Base-by-base conservation (phyloP, 2,329 filamentous ascomycete genomes). In the Massarina eburnea region DNA sequence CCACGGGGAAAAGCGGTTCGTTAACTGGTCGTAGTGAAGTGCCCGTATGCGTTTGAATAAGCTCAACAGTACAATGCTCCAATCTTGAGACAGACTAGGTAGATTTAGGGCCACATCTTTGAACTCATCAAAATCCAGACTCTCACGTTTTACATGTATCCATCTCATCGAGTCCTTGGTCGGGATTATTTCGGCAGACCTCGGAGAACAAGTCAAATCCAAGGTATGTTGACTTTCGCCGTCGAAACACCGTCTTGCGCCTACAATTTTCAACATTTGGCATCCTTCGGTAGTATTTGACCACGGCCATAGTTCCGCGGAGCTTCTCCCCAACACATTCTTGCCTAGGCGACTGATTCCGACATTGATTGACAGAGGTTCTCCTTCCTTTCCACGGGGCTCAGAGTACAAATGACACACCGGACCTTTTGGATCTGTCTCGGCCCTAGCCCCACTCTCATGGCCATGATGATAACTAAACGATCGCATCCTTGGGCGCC, bases 101-200 rank as follows among this genome's bases (percentile, higher is more conserved):
- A 40, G 14, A 27, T 17, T 29, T 30, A 20, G 10, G 9, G 17
- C 22, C 18, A 40, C 9, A 18, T 21, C 19, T 17, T 9, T 8
- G 19, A 38, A 38, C 35, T 38, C 35, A 38, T 38, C 35, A 15
- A 38, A 38, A 7, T 38, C 35, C 18, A 26, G 35, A 15, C 7
- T 7, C 19, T 38, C 18, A 7, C 35, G 4, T 21, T 38, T 19
- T 20, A 38, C 35, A 22, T 38, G 35, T 17, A 38, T 7, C 35
- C 35, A 38, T 19, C 15, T 38, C n/a, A 24, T 38, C 35, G 35
- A 10, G 12, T 38, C 19, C 19, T 38, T 15, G 3, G 8, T 22
- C 19, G 19, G 12, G 3, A 6, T 9, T 7, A 18, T 9, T 6
- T 22, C 21, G 3, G 21, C 19, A 15, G 12, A 9, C 14, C 14